Evolutionary conservation across 2,329 filamentous ascomycete species (phyloP).

Genomic region (Septoria linicola): DNA sequence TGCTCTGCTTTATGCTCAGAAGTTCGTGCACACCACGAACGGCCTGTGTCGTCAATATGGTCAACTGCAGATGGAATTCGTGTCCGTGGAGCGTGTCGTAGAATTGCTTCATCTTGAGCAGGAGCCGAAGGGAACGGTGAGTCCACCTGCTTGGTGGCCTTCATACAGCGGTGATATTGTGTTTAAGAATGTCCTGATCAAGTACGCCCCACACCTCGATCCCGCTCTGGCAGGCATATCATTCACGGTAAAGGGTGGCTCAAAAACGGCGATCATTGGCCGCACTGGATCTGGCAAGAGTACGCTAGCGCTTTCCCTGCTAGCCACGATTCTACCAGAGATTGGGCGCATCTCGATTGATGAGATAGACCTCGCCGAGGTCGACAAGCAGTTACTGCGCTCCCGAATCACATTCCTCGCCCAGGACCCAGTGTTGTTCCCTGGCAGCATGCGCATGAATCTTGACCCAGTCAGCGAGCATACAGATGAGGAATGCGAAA

Average conservation of each 20-base stretch:
- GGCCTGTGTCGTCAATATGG: slow-evolving; percentile 76
- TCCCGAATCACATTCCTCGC: slow-evolving; percentile 65
- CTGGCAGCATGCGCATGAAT: slow-evolving; percentile 60
- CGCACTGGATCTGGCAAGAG: slow-evolving; percentile 82
- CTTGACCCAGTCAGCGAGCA: slow-evolving; percentile 62
- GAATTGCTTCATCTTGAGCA: slow-evolving; percentile 77
- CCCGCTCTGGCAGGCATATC: slow-evolving; percentile 67
- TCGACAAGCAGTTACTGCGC: slow-evolving; percentile 60
- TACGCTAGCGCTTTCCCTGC: slow-evolving; percentile 64
- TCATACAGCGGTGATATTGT: slow-evolving; percentile 67
- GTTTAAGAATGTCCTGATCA: slow-evolving; percentile 75
- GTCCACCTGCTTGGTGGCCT: slow-evolving; percentile 76
- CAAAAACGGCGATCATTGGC: slow-evolving; percentile 76
- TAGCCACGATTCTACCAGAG: slow-evolving; percentile 57
- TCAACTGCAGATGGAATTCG: slow-evolving; percentile 85
- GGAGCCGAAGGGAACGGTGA: slow-evolving; percentile 65
- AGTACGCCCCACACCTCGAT: slow-evolving; percentile 75
- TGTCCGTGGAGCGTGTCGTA: slow-evolving; percentile 82
- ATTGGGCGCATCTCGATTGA: slow-evolving; percentile 60
- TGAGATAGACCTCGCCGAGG: slow-evolving; percentile 58
- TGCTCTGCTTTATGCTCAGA: slow-evolving; percentile 69
- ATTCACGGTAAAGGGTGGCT: slow-evolving; percentile 73
- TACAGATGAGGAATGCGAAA: slow-evolving; percentile 54
- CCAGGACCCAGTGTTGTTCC: slow-evolving; percentile 66
- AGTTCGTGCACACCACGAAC: slow-evolving; percentile 70